Percentiles rank a stretch among this genome's conserved stretches.
phyloP scores from a whole-genome alignment of 352 stramenopile genomes.

The Pythium vanterpoolii region DNA sequence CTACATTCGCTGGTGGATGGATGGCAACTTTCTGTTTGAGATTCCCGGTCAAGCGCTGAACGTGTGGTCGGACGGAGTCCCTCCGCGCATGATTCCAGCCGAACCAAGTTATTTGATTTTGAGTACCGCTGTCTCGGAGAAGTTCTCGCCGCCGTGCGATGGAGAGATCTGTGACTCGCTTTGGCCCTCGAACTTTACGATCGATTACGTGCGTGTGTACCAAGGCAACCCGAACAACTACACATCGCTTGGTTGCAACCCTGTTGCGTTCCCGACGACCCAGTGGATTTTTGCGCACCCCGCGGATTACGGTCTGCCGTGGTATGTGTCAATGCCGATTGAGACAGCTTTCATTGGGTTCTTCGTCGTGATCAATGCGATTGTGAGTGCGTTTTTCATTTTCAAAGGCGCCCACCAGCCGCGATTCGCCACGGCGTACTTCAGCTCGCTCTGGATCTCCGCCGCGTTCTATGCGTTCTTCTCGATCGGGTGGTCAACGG shows the following conservation, averaged over 20 bases:
- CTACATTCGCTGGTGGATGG: constrained; percentile 93
- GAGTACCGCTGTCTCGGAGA: constrained; percentile 96
- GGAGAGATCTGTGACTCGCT: constrained; percentile 92
- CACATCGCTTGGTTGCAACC: constrained; percentile 93
- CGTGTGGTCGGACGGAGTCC: constrained; percentile 58
- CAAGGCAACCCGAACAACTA: constrained; percentile 89
- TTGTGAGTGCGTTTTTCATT: constrained; percentile 48
- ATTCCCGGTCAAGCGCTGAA: constrained; percentile 88
- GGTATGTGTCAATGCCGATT: constrained; percentile 70
- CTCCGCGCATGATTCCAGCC: constrained; percentile 87
- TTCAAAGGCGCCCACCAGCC: constrained; percentile 54
- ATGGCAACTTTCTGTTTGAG: constrained; percentile 93
- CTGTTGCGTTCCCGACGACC: constrained; percentile 84
- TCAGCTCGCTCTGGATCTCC: constrained; percentile 56
- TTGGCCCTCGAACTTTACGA: constrained; percentile 91
- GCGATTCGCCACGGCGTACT: constrained; percentile 51
- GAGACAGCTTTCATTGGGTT: constrained; percentile 39
- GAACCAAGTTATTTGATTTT: constrained; percentile 98
- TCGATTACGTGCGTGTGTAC: constrained; percentile 95
- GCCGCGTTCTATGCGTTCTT: constrained; percentile 72
- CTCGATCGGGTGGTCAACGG: constrained; percentile 32
- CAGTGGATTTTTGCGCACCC: constrained; percentile 91
- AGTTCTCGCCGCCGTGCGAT: constrained; percentile 90
- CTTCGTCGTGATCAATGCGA: constrained; percentile 59
- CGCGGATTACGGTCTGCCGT: constrained; percentile 78